A percentile compares a stretch with the other conserved stretches of the same genome.
phyloP scores from a whole-genome alignment of 192 early-diverging fungal species.

The Gaertneriomyces semiglobifer region DNA sequence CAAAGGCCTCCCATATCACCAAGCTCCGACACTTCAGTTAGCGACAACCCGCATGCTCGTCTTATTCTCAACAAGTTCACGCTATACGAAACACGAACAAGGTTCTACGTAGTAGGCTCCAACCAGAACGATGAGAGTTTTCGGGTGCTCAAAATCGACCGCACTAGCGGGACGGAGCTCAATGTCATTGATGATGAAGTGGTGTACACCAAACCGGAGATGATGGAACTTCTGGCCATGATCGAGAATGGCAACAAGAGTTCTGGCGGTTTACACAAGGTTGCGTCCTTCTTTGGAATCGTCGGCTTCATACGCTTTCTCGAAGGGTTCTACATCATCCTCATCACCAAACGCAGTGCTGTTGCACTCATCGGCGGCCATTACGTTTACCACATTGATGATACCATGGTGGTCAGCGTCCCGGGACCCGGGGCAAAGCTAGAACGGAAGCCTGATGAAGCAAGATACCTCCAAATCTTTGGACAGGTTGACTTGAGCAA shows the following conservation, averaged over 20 bases:
- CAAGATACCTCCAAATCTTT: conserved; percentile 77
- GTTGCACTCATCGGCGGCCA: conserved; percentile 94
- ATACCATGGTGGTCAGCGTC: conserved; percentile 73
- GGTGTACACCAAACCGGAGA: conserved; percentile 69
- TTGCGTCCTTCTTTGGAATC: conserved; percentile 70
- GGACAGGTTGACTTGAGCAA: conserved; percentile 88
- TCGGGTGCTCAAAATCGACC: conserved; percentile 85
- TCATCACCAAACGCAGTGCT: conserved; percentile 76
- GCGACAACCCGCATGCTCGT: background rate
- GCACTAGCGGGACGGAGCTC: conserved; percentile 64
- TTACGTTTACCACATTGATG: conserved; percentile 94
- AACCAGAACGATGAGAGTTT: conserved; percentile 71
- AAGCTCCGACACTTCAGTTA: too few relatives aligned
- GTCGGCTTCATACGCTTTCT: conserved; percentile 88
- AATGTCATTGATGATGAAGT: conserved; percentile 76
- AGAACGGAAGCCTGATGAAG: conserved; percentile 73
- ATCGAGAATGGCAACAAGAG: conserved; percentile 74
- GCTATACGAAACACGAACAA: conserved; percentile 85
- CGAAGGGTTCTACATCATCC: conserved; percentile 86
- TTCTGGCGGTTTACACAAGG: conserved; percentile 69
- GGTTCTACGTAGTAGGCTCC: conserved; percentile 81
- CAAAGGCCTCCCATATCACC: too few relatives aligned
- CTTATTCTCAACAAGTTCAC: conserved; percentile 58
- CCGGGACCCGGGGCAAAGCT: conserved; percentile 52
- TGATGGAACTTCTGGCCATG: conserved; percentile 68